A percentile compares a stretch with the other conserved stretches of the same genome.
Evolutionary conservation across 306 rosid species (phyloP).

Genomic region (Fragaria nilgerrensis): DNA sequence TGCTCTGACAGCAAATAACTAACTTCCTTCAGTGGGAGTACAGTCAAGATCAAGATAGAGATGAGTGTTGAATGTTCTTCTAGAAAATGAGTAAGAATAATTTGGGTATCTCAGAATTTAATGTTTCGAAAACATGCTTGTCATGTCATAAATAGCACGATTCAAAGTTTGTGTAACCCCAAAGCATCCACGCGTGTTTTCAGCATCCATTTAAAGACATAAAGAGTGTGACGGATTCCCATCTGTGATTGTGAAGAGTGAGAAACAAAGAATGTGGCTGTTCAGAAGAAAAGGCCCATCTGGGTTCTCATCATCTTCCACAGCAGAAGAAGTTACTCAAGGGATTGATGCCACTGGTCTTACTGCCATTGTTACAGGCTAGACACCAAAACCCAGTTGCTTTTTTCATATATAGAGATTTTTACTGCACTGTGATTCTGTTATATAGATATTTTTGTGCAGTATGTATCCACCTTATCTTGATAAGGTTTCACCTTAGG

Average conservation of each 20-base stretch:
- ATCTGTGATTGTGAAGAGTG: not conserved
- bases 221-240: not conserved
- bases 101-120: no score
- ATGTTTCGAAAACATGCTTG: not conserved
- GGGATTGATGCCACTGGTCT: conserved; percentile 71
- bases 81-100: not conserved
- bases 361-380: conserved; percentile 86
- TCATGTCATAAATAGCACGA: not conserved
- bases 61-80: not conserved
- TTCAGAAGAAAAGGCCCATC: conserved; percentile 60
- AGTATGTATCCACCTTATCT: not conserved
- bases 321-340: conserved; percentile 71
- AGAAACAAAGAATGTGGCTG: conserved; percentile 51
- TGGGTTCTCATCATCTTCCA: conserved; percentile 71
- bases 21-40: not conserved
- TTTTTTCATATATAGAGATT: not conserved
- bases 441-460: not conserved
- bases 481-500: not conserved
- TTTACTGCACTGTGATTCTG: not conserved
- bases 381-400: not conserved
- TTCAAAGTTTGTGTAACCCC: not conserved
- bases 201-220: not conserved
- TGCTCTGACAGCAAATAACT: not conserved
- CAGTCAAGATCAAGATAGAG: not conserved
- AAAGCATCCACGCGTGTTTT: not conserved